Evolutionary conservation across 441 rosid genomes (phyloP).

Genomic region (Cnidoscolus chayamansa): DNA sequence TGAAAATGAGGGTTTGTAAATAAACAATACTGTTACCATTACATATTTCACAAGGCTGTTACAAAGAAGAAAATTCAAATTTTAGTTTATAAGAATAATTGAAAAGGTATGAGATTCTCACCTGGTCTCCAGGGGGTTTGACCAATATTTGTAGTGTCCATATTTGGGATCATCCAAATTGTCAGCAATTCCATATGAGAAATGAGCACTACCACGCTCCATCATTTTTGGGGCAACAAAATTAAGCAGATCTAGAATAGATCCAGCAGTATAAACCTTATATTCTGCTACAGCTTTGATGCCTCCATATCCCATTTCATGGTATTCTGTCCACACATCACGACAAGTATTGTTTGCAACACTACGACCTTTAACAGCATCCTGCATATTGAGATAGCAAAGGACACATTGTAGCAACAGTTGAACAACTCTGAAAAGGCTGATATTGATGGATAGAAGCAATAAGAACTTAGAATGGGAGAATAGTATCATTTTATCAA

Average conservation of each 20-base stretch:
- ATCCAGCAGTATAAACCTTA: constrained; percentile 69
- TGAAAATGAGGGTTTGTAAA: not conserved
- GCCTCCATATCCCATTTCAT: constrained; percentile 88
- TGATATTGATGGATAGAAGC: constrained; percentile 5
- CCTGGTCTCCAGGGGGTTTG: constrained; percentile 93
- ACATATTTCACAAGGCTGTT: not conserved
- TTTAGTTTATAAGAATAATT: not conserved
- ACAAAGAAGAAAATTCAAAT: constrained; percentile 6
- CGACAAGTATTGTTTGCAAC: constrained; percentile 62
- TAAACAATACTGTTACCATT: not conserved
- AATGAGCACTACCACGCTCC: constrained; percentile 84
- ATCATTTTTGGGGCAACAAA: constrained; percentile 95
- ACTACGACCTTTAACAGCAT: constrained; percentile 72
- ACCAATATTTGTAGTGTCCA: constrained; percentile 78
- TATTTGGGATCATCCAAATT: constrained; percentile 87
- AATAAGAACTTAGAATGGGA: constrained; percentile 11
- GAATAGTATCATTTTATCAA: not conserved
- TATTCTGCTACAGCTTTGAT: constrained; percentile 76
- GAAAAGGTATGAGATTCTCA: constrained; percentile 34
- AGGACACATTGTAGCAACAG: constrained; percentile 5
- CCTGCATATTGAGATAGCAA: constrained; percentile 46
- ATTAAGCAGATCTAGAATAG: constrained; percentile 58
- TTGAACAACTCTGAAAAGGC: not conserved
- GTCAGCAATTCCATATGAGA: constrained; percentile 92
- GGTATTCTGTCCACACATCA: constrained; percentile 95